Evolutionary conservation across 192 early-diverging fungal genomes (phyloP).

Genomic region (Pecoramyces ruminantium): DNA sequence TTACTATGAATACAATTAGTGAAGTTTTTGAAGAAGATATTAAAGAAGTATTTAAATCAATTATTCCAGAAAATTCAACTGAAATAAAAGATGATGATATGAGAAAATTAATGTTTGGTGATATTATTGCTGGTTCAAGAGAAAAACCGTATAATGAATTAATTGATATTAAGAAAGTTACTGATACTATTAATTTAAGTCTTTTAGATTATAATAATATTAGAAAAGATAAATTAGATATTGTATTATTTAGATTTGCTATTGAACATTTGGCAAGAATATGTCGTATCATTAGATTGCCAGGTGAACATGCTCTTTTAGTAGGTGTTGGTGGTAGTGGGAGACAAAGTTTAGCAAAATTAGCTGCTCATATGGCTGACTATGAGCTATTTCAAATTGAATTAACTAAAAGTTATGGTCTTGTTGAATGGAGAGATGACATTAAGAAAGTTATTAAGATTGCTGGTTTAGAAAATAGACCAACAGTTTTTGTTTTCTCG

Average conservation of each 20-base stretch:
- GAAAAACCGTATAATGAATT: constrained; percentile 26
- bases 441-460: constrained; percentile 31
- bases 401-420: constrained; percentile 35
- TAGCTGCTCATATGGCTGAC: constrained; percentile 33
- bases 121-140: constrained; percentile 16
- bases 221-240: constrained; percentile 38
- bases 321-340: constrained; percentile 44
- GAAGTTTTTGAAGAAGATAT: constrained; percentile 21
- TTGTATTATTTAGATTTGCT: constrained; percentile 34
- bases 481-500: constrained; percentile 39
- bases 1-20: constrained; percentile 17
- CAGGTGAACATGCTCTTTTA: constrained; percentile 33
- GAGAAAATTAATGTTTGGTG: constrained; percentile 31
- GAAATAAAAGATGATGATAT: constrained; percentile 15
- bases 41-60: constrained; percentile 16
- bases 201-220: constrained; percentile 39
- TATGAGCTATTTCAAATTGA: constrained; percentile 46
- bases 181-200: constrained; percentile 17
- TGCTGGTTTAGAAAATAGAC: constrained; percentile 32
- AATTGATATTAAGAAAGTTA: constrained; percentile 27
- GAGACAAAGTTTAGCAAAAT: constrained; percentile 27
- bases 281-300: constrained; percentile 32
- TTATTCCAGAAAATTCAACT: neutral
- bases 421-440: constrained; percentile 40
- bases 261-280: constrained; percentile 30